Percentiles rank a stretch among this genome's conserved stretches.
phyloP scores from a whole-genome alignment of 176 grass and related monocot genomes.

The Bothriochloa decipiens region DNA sequence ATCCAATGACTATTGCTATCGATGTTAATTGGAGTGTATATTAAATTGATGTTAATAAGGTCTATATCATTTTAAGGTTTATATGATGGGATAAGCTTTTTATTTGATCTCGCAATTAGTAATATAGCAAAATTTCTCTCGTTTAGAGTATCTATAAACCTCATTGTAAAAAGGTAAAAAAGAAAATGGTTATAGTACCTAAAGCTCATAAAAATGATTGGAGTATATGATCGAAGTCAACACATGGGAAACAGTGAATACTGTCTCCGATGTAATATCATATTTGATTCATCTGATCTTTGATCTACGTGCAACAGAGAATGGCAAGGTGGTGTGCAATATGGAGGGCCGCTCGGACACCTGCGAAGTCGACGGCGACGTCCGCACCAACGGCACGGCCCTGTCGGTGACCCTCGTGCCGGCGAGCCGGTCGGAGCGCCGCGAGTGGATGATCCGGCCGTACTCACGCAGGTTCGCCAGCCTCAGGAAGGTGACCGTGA shows the following conservation, averaged over 20 bases:
- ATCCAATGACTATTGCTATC: no score
- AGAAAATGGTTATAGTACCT: not conserved
- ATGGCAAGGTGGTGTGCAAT: constrained; percentile 16
- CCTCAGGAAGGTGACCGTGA: constrained; percentile 40
- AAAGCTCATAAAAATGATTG: not conserved
- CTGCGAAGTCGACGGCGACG: constrained; percentile 27
- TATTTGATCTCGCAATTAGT: no score
- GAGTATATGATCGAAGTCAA: not conserved
- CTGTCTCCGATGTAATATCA: constrained; percentile 11
- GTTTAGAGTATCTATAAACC: not conserved
- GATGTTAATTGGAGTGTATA: no score
- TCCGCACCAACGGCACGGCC: constrained; percentile 13
- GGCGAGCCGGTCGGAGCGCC: not conserved
- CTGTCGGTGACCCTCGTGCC: constrained; percentile 39
- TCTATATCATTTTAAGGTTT: no score
- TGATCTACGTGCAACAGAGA: not conserved
- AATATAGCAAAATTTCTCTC: not conserved
- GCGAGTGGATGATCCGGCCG: constrained; percentile 51
- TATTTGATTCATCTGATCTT: not conserved
- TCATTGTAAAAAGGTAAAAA: not conserved
- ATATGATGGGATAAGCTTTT: no score
- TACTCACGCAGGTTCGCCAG: constrained; percentile 52
- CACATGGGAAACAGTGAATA: not conserved
- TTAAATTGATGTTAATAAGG: no score
- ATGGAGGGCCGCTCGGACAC: constrained; percentile 25